These are phyloP conservation scores for Bruguiera parviflora DNA, from an alignment of 345 rosid species.

Conservation along the genomic window DNA sequence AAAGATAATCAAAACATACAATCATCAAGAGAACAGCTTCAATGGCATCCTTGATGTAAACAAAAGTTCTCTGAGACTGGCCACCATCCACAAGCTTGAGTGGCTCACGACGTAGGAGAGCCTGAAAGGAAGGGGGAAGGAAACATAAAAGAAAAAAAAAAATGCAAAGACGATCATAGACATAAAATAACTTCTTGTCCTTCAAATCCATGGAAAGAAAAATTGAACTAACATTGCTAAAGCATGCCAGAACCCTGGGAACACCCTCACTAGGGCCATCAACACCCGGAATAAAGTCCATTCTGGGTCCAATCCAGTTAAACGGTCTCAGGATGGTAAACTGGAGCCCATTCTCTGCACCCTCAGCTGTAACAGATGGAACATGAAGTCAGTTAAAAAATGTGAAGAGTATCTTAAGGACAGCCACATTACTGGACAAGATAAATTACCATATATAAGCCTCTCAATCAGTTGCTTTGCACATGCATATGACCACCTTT, in stretches of 20 bases:
- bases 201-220: neutral
- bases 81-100: conserved; percentile 99
- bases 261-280: conserved; percentile 99
- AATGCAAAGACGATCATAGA: neutral
- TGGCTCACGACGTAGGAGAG: conserved; percentile 74
- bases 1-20: conserved; percentile 34
- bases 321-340: conserved; percentile 98
- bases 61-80: conserved; percentile 88
- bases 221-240: conserved; percentile 71
- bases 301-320: conserved; percentile 99
- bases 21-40: conserved; percentile 95
- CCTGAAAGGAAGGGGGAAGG: conserved; percentile 33
- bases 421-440: conserved; percentile 1
- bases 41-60: conserved; percentile 94
- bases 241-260: conserved; percentile 96
- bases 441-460: conserved; percentile 69
- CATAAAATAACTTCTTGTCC: neutral
- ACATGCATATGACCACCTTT: conserved; percentile 99
- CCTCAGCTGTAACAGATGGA: conserved; percentile 63
- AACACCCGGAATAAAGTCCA: conserved; percentile 98
- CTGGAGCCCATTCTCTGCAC: conserved; percentile 90
- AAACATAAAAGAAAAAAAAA: neutral
- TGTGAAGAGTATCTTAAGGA: conserved; percentile 3
- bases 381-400: conserved; percentile 2
- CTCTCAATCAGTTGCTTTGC: conserved; percentile 98